A percentile compares a stretch with the other conserved stretches of the same genome.
phyloP scores from a whole-genome alignment of 805 yeast species.

The Pichia ethanolica region DNA sequence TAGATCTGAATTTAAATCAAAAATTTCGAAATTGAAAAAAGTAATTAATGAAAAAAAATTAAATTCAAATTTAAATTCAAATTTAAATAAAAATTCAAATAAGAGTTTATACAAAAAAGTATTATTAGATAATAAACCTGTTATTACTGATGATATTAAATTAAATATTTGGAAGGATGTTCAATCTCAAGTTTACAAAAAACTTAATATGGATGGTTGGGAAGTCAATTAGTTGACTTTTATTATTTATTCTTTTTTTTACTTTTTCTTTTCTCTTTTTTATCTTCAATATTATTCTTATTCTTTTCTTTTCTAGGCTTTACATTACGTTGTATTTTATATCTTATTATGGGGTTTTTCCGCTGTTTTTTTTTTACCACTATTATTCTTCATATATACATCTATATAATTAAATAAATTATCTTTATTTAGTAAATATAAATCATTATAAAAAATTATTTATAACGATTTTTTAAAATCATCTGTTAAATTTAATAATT shows the following conservation, averaged over 20 bases:
- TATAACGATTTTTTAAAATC: constrained; percentile 13
- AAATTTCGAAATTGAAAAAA: constrained; percentile 41
- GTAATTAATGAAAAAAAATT: constrained; percentile 16
- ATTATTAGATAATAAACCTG: constrained; percentile 17
- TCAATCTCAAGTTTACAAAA: constrained; percentile 49
- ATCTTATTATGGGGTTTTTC: not conserved
- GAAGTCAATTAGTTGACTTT: not conserved
- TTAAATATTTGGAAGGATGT: constrained; percentile 56
- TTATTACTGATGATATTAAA: constrained; percentile 48
- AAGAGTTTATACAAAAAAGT: constrained; percentile 19
- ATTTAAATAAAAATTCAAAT: not conserved
- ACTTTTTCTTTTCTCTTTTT: not conserved
- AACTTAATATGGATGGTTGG: constrained; percentile 44
- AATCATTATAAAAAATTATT: too few relatives aligned
- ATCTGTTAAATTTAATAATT: constrained; percentile 7
- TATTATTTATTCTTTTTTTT: not conserved
- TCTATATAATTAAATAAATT: too few relatives aligned
- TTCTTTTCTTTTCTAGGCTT: too few relatives aligned
- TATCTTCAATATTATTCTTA: too few relatives aligned
- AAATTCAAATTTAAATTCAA: not conserved
- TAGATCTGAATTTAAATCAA: constrained; percentile 51
- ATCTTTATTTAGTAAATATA: too few relatives aligned
- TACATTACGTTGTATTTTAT: too few relatives aligned
- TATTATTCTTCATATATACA: not conserved
- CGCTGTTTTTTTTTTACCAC: not conserved